Base-by-base conservation (phyloP, 1,139 yeast genomes). In the Debaryomycetaceae sp. region DNA sequence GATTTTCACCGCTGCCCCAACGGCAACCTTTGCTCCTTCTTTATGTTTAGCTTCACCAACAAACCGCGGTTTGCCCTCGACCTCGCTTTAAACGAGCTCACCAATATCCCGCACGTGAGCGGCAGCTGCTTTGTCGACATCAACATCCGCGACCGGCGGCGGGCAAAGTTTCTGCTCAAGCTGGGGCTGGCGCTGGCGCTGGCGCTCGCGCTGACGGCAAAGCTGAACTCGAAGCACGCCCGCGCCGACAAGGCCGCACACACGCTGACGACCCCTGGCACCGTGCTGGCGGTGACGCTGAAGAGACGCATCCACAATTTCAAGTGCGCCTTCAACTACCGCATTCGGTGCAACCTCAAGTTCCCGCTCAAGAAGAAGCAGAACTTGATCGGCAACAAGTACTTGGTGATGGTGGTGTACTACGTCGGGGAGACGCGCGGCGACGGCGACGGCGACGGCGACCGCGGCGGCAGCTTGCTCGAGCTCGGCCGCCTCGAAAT, bases 41-140 rank as follows among this genome's bases (percentile, higher is more conserved):
- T 19, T 19, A 33, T 33, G 36, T 30, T 30, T 12, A 16, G 15
- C 6, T 13, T 21, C 2, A 18, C 44, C 19, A 51, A 45, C 25
- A 54, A 51, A 34, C 71, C 72, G 13, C 62, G 59, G 48, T 89
- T 85, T 53, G 61, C 74, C 31, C 65, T 86, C 29, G 57, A 66
- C 16, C 58, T 88, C 23, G 58, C 70, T 14, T 70, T 89, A 33
- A 72, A 75, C 36, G 94, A 84, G 43, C 62, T 89, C 31, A 70
- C 80, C 18, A 89, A 89, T 48, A 75, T 89, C 23, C 97, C 97
- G 0, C 86, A 84, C 43, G 71, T 83, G 2, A 65, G 76, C 2
- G 95, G 95, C 1, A 53, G 63, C 26, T 78, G 91, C 44, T 78
- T 57, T 43, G 74, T 86, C 17, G 78, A 79, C 23, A 39, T 65